These are phyloP conservation scores for Cercophora newfieldiana DNA, from an alignment of 495 filamentous ascomycete genomes.

Conservation along the genomic window DNA sequence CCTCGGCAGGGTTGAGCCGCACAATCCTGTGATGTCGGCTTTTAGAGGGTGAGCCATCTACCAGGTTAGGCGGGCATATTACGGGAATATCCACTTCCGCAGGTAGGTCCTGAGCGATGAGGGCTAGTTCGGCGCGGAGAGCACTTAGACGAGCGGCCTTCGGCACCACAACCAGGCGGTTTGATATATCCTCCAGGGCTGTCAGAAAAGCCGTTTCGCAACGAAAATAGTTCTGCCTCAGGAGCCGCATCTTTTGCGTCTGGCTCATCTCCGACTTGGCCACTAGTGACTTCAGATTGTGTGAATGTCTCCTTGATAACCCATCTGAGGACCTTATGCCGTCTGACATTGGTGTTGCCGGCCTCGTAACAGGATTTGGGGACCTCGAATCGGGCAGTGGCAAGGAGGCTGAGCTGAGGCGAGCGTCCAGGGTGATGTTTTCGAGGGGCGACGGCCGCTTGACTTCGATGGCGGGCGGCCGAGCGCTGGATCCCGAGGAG, in stretches of 20 bases:
- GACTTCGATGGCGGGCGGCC: constrained; percentile 21
- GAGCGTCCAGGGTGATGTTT: constrained; percentile 47
- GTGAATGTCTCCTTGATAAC: constrained; percentile 47
- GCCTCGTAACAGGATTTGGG: constrained; percentile 44
- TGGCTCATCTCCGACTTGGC: constrained; percentile 55
- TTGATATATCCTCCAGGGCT: constrained; percentile 75
- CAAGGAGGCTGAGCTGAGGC: constrained; percentile 64
- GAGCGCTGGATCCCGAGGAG: constrained; percentile 19
- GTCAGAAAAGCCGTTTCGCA: constrained; percentile 70
- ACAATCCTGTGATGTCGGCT: constrained; percentile 75
- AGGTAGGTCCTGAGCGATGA: constrained; percentile 71
- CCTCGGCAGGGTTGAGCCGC: constrained; percentile 72
- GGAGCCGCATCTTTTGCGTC: constrained; percentile 59
- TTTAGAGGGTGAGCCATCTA: constrained; percentile 61
- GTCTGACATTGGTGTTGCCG: constrained; percentile 51
- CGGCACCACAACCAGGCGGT: constrained; percentile 69
- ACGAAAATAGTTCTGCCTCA: constrained; percentile 73
- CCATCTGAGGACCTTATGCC: constrained; percentile 53
- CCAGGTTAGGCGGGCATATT: constrained; percentile 67
- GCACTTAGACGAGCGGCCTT: constrained; percentile 75
- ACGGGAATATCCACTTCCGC: constrained; percentile 76
- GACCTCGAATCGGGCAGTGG: constrained; percentile 59
- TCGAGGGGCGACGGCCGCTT: constrained; percentile 40
- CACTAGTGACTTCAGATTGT: constrained; percentile 47
- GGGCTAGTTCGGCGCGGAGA: constrained; percentile 69